Evolutionary conservation across 73 alveolate species (phyloP).

Genomic region (Tetrahymena borealis): DNA sequence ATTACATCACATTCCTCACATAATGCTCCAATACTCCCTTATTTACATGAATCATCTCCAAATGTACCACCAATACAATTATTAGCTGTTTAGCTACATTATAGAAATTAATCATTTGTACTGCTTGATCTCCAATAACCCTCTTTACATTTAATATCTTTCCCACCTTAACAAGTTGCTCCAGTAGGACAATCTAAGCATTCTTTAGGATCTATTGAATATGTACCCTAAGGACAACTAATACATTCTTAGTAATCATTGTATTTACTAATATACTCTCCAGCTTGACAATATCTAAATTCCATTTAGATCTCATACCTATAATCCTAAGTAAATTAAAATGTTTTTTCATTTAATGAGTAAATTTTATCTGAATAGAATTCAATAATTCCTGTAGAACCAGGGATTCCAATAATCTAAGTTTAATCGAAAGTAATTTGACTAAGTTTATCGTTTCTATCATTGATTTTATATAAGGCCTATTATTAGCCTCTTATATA

Average conservation of each 20-base stretch:
- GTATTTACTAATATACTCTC: neutral
- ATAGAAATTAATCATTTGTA: conserved; percentile 17
- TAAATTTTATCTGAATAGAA: neutral
- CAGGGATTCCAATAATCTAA: neutral
- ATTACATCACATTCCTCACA: neutral
- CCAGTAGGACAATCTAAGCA: conserved; percentile 26
- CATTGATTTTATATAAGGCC: neutral
- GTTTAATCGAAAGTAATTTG: neutral
- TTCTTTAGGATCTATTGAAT: neutral
- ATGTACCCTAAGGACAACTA: conserved; percentile 11
- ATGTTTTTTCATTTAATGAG: neutral
- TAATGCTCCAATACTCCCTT: neutral
- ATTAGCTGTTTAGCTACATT: neutral
- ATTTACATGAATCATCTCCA: neutral
- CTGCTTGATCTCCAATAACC: conserved; percentile 53
- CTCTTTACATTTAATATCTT: conserved; percentile 1
- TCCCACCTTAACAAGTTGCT: conserved; percentile 35
- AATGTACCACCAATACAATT: neutral
- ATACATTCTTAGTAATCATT: neutral
- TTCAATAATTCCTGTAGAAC: neutral
- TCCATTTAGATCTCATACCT: too few species aligned
- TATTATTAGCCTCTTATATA: neutral
- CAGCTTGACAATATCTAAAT: neutral
- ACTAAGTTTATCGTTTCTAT: neutral
- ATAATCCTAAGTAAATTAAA: neutral